A percentile compares a stretch with the other conserved stretches of the same genome.
Evolutionary conservation across 2,329 filamentous ascomycete species (phyloP).

Genomic region (Meredithiella fracta): DNA sequence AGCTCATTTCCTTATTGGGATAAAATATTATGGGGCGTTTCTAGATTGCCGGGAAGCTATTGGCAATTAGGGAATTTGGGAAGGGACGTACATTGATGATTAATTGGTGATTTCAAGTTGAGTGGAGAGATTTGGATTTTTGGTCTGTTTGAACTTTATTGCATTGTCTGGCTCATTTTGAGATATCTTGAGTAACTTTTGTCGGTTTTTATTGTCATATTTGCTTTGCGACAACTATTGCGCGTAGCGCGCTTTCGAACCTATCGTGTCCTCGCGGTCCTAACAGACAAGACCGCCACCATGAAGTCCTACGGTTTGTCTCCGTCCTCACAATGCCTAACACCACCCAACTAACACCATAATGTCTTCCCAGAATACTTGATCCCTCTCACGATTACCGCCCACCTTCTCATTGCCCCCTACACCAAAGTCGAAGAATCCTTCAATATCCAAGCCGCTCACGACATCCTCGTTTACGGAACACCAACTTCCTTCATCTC

Average conservation of each 20-base stretch:
- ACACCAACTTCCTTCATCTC: constrained; percentile 41
- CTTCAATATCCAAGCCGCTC: constrained; percentile 87
- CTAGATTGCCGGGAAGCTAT: background rate
- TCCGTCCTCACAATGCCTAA: constrained; percentile 14
- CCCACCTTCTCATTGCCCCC: constrained; percentile 60
- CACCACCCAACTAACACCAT: constrained; percentile 19
- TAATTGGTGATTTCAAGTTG: background rate
- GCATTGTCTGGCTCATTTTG: no score
- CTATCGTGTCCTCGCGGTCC: no score
- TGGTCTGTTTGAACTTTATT: no score
- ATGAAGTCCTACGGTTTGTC: constrained; percentile 12
- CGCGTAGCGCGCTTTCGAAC: background rate
- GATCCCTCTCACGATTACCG: constrained; percentile 44
- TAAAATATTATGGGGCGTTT: background rate
- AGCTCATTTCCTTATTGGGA: background rate
- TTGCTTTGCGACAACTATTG: background rate
- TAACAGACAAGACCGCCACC: background rate
- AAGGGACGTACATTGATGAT: background rate
- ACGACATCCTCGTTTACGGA: constrained; percentile 75
- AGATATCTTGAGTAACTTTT: no score
- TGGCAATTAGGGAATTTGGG: background rate
- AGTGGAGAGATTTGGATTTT: no score
- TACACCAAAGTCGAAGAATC: constrained; percentile 98
- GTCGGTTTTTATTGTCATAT: no score
- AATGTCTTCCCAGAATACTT: constrained; percentile 29